Evolutionary conservation across 1,284 basidiomycete genomes (phyloP), one percentile per base, ranked within the genome.

Genomic region (Leccinum ponderosum): DNA sequence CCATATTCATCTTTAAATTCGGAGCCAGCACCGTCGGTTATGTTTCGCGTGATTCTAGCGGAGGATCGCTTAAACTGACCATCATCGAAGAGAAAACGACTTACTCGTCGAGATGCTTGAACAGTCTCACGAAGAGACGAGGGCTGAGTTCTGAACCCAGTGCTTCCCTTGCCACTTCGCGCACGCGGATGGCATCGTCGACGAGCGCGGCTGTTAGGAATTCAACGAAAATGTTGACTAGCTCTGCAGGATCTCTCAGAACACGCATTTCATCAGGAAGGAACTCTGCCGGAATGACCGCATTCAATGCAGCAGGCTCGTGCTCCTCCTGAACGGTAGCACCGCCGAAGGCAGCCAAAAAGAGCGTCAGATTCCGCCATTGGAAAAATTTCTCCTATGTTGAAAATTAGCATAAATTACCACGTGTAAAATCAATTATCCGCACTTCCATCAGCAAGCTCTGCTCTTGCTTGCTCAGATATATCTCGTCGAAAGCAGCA

Each of bases 301-400:
- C 72, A 7, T 81, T 76, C 8, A 94, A 76, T 22, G 81, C 76
- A 11, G 75, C 71, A 44, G 80, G 71, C 57, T 85, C 80, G 56
- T 81, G 78, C 29, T 78, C 75, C 20, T 86, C 86, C 53, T 80
- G 78, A 12, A 86, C 75, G 64, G 89, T 93, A 5, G 87, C 81
- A 2, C 89, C 87, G 42, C 90, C 88, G 27, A 91, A 84, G 1
- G 92, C 85, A 15, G 91, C 87, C 48, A 97, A 77, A 74, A 93
- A 93, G 29, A 94, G 79, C 0, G 92, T 90, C 22, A 94, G 79
- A 73, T 97, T 95, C 70, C 94, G 90, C 95, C 95, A 97, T 66
- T 94, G 87, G 47, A 83, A 84, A 48, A 87, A 85, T 63, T 88
- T 83, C 17, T 94, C 92, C 87, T 93, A 67, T 9, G 62, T 55